Evolutionary conservation across 192 early-diverging fungal species (phyloP).

Genomic region (Coemansia sp.): DNA sequence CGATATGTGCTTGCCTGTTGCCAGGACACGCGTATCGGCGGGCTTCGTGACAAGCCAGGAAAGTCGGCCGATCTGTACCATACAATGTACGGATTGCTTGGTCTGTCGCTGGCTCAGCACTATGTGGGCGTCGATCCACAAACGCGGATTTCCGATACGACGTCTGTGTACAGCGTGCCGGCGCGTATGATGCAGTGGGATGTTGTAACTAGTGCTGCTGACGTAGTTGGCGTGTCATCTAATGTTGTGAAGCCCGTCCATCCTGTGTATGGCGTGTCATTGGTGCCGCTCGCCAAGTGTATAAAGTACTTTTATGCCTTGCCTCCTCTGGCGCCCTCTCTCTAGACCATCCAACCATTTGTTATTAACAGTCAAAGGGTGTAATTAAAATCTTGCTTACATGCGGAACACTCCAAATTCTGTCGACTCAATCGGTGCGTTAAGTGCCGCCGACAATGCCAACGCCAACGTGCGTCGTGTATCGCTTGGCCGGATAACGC

Average conservation of each 20-base stretch:
- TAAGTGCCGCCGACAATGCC: conserved; percentile 75
- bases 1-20: conserved; percentile 88
- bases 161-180: conserved; percentile 38
- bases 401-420: conserved; percentile 95
- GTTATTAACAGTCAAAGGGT: too few relatives aligned
- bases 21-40: conserved; percentile 68
- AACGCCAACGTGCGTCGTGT: conserved; percentile 87
- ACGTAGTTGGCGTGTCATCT: conserved; percentile 23
- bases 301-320: conserved; percentile 47
- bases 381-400: conserved; percentile 44
- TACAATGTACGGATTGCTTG: conserved; percentile 88
- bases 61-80: conserved; percentile 93
- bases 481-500: conserved; percentile 85
- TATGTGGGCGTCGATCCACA: conserved; percentile 53
- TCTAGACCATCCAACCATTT: conserved; percentile 2
- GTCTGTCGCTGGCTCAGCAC: conserved; percentile 84
- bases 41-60: conserved; percentile 89
- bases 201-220: conserved; percentile 7
- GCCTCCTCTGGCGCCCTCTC: conserved; percentile 20
- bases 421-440: conserved; percentile 70
- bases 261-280: conserved; percentile 41
- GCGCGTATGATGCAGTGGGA: conserved; percentile 53
- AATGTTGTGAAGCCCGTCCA: conserved; percentile 42
- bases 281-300: conserved; percentile 30
- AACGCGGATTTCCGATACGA: conserved; percentile 12